phyloP scores from a whole-genome alignment of 2,329 filamentous ascomycete species.

The Corniculantispora saksenae region DNA sequence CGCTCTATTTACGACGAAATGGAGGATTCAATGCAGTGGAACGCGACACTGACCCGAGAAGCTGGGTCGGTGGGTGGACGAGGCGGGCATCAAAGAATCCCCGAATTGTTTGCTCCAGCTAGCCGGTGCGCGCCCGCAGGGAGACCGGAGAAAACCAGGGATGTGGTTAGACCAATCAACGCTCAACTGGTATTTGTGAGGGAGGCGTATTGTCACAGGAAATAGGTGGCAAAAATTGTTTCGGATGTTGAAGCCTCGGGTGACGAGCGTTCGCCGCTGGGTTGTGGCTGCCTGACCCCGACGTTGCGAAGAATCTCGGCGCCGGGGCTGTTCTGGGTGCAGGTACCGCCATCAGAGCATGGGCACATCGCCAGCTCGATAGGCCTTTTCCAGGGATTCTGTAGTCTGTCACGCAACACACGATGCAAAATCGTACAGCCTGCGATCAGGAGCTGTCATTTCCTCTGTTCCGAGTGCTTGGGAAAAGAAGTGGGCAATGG shows the following conservation, averaged over 20 bases:
- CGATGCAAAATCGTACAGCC: background rate
- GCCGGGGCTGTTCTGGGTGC: background rate
- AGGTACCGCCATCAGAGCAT: background rate
- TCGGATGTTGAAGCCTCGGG: slow-evolving; percentile 11
- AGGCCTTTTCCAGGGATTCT: background rate
- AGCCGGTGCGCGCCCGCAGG: background rate
- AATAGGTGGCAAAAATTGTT: background rate
- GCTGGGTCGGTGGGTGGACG: background rate
- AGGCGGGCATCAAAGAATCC: background rate
- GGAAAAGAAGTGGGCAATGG: background rate
- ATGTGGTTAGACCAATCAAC: background rate
- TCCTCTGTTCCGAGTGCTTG: slow-evolving; percentile 14
- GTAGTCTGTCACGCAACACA: slow-evolving; percentile 17
- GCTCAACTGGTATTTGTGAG: background rate
- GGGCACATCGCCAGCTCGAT: background rate
- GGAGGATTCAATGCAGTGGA: slow-evolving; percentile 12
- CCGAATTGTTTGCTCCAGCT: slow-evolving; percentile 1
- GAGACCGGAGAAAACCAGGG: background rate
- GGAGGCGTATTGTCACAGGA: background rate
- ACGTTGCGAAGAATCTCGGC: slow-evolving; percentile 8
- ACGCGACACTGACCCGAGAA: slow-evolving; percentile 11
- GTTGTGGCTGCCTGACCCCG: background rate
- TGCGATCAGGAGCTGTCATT: slow-evolving; percentile 12
- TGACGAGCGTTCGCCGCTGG: background rate
- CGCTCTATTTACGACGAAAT: background rate